Evolutionary conservation across 2,329 filamentous ascomycete genomes (phyloP).

Genomic region (Colletotrichum australisinense): DNA sequence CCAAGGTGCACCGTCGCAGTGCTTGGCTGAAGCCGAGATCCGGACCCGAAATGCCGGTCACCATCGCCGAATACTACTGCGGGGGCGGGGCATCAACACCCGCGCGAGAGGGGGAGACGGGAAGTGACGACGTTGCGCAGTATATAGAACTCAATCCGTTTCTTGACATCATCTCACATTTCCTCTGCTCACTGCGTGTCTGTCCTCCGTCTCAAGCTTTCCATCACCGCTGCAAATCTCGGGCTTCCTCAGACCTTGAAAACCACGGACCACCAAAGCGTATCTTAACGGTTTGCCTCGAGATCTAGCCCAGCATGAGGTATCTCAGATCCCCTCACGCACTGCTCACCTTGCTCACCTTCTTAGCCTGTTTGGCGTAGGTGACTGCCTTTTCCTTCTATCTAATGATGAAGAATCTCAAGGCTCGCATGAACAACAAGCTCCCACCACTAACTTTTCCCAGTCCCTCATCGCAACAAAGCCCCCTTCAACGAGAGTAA

Average conservation of each 20-base stretch:
- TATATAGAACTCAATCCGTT: conserved; percentile 3
- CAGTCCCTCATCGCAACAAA: neutral
- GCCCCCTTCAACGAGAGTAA: conserved; percentile 11
- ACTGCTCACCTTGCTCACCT: neutral
- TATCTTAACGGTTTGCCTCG: neutral
- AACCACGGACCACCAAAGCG: neutral
- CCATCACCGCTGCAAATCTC: neutral
- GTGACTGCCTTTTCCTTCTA: neutral
- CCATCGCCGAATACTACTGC: conserved; percentile 19
- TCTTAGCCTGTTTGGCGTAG: neutral
- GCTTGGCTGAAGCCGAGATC: conserved; percentile 5
- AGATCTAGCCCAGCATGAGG: conserved; percentile 13
- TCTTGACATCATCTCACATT: neutral
- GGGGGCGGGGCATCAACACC: conserved; percentile 22
- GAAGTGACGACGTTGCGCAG: neutral
- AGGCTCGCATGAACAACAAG: neutral
- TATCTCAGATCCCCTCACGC: conserved; percentile 1
- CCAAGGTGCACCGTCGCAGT: neutral
- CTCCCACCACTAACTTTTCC: neutral
- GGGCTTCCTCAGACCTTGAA: neutral
- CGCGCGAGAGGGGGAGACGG: neutral
- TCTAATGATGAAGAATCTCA: neutral
- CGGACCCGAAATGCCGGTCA: conserved; percentile 31
- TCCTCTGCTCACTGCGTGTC: neutral
- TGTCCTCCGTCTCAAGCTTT: neutral